Evolutionary conservation across 2,329 filamentous ascomycete genomes (phyloP), one percentile per base, ranked within the genome.

Genomic region (Penicillium corylophilum): DNA sequence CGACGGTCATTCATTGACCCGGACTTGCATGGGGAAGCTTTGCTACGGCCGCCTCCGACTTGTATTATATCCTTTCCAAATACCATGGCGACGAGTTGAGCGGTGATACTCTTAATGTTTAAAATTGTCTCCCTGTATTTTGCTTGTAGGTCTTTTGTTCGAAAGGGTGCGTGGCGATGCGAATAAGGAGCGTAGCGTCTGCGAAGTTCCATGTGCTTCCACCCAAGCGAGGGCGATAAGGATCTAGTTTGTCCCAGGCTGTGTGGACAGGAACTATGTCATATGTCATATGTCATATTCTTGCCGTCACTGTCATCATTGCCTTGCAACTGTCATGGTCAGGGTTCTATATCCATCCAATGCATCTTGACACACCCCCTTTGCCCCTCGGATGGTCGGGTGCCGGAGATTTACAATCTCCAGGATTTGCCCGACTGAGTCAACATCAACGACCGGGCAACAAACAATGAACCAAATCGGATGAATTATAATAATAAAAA

Each of bases 21-120:
- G 16, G 16, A 38, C 16, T 38, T 38, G 35, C 35, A 20, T 38
- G 35, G 16, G 36, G 36, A 41, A n/a, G 23, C 23, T 26, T 44
- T 26, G 20, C 28, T 26, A 39, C 33, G 24, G 48, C 22, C 48
- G 51, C 41, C 23, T 43, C 38, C 8, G 39, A 42, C 23, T 48
- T 49, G 46, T 49, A 49, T 44, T 44, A 49, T 49, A 49, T 31
- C 28, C 46, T 13, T 41, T 24, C 22, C 38, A 41, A 35, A 41
- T 41, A 16, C 22, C 38, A 41, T 41, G 38, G 38, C 38, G 15
- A 24, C 9, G 38, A 22, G 22, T 22, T 24, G 38, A 26, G 38
- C 13, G 22, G 23, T 41, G 38, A 24, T 16, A 4, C 38, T 41
- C 22, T 22, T 26, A 20, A 41, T 41, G 2, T 26, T 20, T 41